These are phyloP conservation scores for Talaromyces sp. DNA, from an alignment of 2,329 filamentous ascomycete species.

Conservation along the genomic window DNA sequence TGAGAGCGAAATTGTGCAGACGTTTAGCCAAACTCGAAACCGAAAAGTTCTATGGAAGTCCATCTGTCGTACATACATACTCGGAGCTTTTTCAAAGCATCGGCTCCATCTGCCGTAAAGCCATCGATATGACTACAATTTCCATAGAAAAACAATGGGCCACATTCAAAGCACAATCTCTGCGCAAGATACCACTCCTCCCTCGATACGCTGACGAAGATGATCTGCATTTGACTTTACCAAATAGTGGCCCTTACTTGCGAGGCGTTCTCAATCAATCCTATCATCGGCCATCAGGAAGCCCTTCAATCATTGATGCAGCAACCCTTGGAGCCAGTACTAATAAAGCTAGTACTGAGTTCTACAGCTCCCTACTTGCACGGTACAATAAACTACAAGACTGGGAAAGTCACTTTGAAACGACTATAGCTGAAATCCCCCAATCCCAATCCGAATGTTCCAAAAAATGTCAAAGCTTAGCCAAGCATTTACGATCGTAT, in stretches of 20 bases:
- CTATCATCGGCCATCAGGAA: background rate
- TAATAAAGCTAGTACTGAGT: constrained; percentile 15
- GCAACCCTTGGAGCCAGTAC: background rate
- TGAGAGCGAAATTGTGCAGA: constrained; percentile 55
- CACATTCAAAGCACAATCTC: constrained; percentile 36
- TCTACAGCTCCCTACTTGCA: constrained; percentile 16
- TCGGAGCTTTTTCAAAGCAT: background rate
- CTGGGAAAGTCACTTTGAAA: constrained; percentile 9
- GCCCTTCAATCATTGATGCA: background rate
- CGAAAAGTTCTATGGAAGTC: constrained; percentile 29
- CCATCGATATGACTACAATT: background rate
- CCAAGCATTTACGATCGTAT: constrained; percentile 36
- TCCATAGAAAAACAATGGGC: constrained; percentile 37
- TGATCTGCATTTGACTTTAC: background rate
- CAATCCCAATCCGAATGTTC: background rate
- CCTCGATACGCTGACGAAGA: background rate
- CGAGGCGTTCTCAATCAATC: background rate
- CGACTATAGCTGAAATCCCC: background rate
- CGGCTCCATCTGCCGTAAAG: background rate
- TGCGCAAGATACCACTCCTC: constrained; percentile 25
- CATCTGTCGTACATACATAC: background rate
- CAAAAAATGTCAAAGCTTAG: constrained; percentile 31
- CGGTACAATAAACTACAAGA: constrained; percentile 20
- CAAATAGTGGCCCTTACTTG: constrained; percentile 3
- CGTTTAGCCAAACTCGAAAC: constrained; percentile 58